These are phyloP conservation scores for Rhizophagus prolifer DNA, from an alignment of 192 early-diverging fungal genomes.

Conservation along the genomic window DNA sequence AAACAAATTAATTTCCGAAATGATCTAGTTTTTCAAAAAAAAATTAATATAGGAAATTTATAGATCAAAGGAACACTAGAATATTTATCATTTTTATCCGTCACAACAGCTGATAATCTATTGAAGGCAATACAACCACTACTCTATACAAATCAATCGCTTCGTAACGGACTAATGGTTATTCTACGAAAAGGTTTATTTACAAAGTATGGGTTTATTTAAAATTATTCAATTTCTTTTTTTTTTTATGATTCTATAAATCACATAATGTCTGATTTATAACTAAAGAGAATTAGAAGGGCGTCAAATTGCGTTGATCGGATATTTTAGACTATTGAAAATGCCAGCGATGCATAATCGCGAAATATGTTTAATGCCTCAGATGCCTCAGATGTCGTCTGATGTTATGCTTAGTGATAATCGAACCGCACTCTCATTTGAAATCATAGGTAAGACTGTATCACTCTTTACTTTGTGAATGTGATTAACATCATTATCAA, in stretches of 20 bases:
- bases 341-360: constrained; percentile 33
- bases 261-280: neutral
- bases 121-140: constrained; percentile 56
- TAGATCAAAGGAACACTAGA: constrained; percentile 68
- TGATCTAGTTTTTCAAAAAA: neutral
- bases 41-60: neutral
- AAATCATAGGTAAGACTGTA: constrained; percentile 28
- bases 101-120: constrained; percentile 51
- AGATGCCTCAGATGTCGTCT: constrained; percentile 21
- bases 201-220: constrained; percentile 47
- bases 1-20: neutral
- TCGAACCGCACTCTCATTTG: constrained; percentile 28
- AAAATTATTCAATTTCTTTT: neutral
- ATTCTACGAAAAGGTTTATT: constrained; percentile 72
- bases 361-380: constrained; percentile 20
- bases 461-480: neutral
- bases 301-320: constrained; percentile 59
- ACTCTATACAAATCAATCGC: constrained; percentile 48
- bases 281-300: constrained; percentile 51
- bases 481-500: constrained; percentile 21
- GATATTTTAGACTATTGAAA: constrained; percentile 55
- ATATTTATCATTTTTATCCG: constrained; percentile 59
- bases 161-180: constrained; percentile 63
- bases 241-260: neutral
- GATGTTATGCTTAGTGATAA: neutral